Evolutionary conservation across 257 asterid genomes (phyloP).

Genomic region (Solanum pinnatisectum): DNA sequence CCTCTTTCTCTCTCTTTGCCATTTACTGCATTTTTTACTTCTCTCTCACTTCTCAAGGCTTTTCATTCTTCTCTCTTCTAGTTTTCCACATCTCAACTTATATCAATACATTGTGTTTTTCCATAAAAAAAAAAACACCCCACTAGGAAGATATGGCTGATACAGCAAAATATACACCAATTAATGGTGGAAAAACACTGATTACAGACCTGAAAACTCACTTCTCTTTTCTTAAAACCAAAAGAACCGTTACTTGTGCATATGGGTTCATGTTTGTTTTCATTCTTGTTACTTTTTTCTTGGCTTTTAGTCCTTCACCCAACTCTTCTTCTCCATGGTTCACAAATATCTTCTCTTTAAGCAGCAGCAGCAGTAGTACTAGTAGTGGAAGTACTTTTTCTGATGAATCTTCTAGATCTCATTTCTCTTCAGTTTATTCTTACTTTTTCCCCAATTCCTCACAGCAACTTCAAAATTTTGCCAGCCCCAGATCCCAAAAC

Average conservation of each 20-base stretch:
- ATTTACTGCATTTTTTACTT: background rate
- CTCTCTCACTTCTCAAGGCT: background rate
- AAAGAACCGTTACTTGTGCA: slow-evolving; percentile 37
- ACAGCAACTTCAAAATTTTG: slow-evolving; percentile 10
- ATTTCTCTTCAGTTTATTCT: slow-evolving; percentile 34
- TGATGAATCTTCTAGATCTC: slow-evolving; percentile 37
- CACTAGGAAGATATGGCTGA: slow-evolving; percentile 40
- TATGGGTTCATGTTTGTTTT: slow-evolving; percentile 47
- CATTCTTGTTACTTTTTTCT: slow-evolving; percentile 55
- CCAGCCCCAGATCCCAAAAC: slow-evolving; percentile 8
- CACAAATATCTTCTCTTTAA: slow-evolving; percentile 24
- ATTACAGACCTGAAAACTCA: slow-evolving; percentile 48
- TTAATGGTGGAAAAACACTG: slow-evolving; percentile 39
- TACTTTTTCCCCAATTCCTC: slow-evolving; percentile 45
- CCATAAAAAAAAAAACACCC: background rate
- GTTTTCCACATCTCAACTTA: background rate
- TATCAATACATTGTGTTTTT: background rate
- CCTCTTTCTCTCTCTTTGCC: background rate
- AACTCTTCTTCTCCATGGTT: slow-evolving; percentile 66
- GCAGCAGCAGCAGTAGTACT: background rate
- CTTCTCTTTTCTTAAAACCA: slow-evolving; percentile 32
- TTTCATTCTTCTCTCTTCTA: background rate
- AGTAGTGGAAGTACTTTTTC: background rate
- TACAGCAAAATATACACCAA: slow-evolving; percentile 48
- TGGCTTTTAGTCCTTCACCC: slow-evolving; percentile 65